Evolutionary conservation across 1,284 basidiomycete genomes (phyloP).

Genomic region (Microbotryum violaceum): DNA sequence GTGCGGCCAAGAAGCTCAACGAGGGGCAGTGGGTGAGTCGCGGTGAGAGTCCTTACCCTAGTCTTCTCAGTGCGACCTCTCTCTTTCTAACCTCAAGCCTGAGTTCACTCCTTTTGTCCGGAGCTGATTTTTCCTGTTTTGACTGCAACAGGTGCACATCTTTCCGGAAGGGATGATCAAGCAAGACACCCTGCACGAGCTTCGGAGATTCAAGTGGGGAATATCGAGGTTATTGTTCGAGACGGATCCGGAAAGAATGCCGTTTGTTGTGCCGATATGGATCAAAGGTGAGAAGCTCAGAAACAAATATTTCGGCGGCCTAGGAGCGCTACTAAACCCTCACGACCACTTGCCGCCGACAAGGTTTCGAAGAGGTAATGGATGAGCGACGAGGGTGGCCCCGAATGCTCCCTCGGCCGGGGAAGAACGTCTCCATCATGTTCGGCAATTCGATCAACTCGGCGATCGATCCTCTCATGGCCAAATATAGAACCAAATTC

Average conservation of each 20-base stretch:
- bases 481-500: slow-evolving; percentile 10
- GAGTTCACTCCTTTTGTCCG: neutral
- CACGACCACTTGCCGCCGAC: neutral
- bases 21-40: slow-evolving; percentile 70
- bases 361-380: slow-evolving; percentile 84
- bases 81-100: neutral
- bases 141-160: slow-evolving; percentile 63
- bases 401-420: slow-evolving; percentile 61
- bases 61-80: neutral
- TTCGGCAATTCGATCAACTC: slow-evolving; percentile 58
- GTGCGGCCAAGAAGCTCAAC: slow-evolving; percentile 69
- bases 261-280: slow-evolving; percentile 90
- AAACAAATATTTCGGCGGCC: neutral
- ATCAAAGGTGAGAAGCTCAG: slow-evolving; percentile 54
- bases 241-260: slow-evolving; percentile 45
- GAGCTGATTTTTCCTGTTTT: slow-evolving; percentile 1
- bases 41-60: neutral
- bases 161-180: slow-evolving; percentile 91
- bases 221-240: slow-evolving; percentile 84
- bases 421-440: slow-evolving; percentile 57
- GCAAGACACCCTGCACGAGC: slow-evolving; percentile 56
- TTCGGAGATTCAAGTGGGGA: slow-evolving; percentile 93
- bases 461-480: slow-evolving; percentile 40
- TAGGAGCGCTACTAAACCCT: neutral
- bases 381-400: slow-evolving; percentile 68